Percentiles rank a stretch among this genome's conserved stretches.
phyloP scores from a whole-genome alignment of 495 filamentous ascomycete species.

The Neurospora sp. region DNA sequence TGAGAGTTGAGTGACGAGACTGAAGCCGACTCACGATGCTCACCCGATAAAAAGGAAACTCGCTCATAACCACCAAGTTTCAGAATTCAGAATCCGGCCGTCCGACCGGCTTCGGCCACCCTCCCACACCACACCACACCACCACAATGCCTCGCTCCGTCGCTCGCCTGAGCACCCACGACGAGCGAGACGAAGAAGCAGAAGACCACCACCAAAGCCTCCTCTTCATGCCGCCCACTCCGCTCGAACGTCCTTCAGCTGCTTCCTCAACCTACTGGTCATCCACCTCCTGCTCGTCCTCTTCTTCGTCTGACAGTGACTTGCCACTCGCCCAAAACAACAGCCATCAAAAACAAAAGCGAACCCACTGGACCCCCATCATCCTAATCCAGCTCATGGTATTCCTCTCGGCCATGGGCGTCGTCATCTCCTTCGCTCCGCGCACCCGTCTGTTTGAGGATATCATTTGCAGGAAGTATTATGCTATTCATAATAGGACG shows the following conservation, averaged over 20 bases:
- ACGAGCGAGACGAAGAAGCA: not conserved
- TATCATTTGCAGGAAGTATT: not conserved
- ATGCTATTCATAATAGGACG: not conserved
- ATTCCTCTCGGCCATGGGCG: not conserved
- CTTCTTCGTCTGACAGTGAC: not conserved
- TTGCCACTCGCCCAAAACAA: not conserved
- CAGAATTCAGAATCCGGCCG: not conserved
- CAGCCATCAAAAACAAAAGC: not conserved
- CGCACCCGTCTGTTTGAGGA: not conserved
- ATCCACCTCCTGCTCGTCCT: not conserved
- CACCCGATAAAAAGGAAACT: not conserved
- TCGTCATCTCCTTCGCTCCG: not conserved
- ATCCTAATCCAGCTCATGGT: not conserved
- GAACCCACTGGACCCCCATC: not conserved
- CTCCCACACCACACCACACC: not conserved
- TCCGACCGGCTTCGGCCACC: not conserved
- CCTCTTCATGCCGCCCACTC: not conserved
- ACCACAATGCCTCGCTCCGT: not conserved
- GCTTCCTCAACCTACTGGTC: not conserved
- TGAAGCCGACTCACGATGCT: not conserved
- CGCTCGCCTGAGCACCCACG: not conserved
- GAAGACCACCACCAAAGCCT: not conserved
- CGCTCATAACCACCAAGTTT: not conserved
- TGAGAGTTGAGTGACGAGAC: not conserved
- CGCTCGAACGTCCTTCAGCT: not conserved